Conservation (phyloP, 2,329 filamentous ascomycete genomes). For the Cytospora chrysosperma region DNA sequence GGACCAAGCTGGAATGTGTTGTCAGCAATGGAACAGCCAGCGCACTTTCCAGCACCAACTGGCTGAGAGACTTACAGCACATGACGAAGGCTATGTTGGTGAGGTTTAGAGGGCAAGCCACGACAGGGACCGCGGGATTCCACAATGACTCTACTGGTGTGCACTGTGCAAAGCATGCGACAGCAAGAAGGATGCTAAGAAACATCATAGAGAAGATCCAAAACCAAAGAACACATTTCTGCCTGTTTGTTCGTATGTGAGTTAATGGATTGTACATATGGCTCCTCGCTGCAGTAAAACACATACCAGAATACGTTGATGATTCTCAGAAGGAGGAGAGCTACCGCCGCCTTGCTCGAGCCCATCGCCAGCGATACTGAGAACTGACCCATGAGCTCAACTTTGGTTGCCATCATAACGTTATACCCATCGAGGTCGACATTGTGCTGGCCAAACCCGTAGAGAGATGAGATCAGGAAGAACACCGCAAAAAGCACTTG, state of each 20-base stretch:
- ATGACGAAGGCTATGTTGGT: conserved; percentile 8
- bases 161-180: not conserved
- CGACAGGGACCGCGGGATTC: not conserved
- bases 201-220: conserved; percentile 10
- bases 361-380: conserved; percentile 4
- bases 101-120: conserved; percentile 3
- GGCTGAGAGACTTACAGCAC: not conserved
- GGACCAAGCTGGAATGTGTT: not conserved
- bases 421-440: not conserved
- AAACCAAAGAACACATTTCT: conserved; percentile 4
- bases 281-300: not conserved
- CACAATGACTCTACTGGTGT: conserved; percentile 3
- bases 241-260: not conserved
- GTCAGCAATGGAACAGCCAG: not conserved
- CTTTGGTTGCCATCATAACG: not conserved
- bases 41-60: not conserved
- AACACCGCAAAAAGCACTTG: not conserved
- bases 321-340: conserved; percentile 1
- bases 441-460: conserved; percentile 14
- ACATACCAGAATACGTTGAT: conserved; percentile 3
- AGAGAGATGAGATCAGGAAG: conserved; percentile 1
- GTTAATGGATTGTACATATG: not conserved
- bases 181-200: not conserved
- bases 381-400: conserved; percentile 6
- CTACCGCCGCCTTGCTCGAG: conserved; percentile 5